Conservation (phyloP, 23 red algal genomes). For the Gracilaria caudata region DNA sequence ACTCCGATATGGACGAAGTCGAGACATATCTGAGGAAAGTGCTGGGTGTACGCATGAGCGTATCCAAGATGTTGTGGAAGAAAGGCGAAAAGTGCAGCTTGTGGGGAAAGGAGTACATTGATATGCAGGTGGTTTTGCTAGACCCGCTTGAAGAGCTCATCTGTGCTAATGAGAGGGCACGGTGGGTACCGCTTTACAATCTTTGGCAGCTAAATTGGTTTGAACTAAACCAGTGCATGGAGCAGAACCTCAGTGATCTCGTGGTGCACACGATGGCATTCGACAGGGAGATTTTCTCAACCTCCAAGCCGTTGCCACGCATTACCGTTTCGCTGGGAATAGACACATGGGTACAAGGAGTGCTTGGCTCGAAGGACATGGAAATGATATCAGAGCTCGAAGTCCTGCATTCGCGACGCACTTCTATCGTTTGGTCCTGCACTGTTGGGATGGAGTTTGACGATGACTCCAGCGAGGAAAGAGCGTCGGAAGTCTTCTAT, state of each 20-base stretch:
- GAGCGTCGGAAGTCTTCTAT: neutral
- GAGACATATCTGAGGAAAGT: conserved; percentile 8
- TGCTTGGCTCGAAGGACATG: neutral
- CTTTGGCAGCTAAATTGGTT: conserved; percentile 14
- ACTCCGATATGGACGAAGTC: neutral
- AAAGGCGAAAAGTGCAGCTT: neutral
- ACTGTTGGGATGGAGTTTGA: neutral
- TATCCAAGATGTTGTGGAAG: neutral
- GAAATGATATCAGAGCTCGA: conserved; percentile 1
- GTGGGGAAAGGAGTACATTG: neutral
- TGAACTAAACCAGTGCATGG: neutral
- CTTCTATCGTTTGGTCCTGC: neutral
- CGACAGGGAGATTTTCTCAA: neutral
- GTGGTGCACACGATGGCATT: neutral
- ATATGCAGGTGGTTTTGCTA: conserved; percentile 4
- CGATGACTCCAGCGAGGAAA: neutral
- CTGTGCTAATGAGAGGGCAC: neutral
- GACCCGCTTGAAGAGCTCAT: neutral
- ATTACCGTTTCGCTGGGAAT: neutral
- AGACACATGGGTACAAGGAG: neutral
- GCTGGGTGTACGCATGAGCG: neutral
- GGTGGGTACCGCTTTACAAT: neutral
- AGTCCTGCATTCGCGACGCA: neutral
- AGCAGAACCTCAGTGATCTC: neutral
- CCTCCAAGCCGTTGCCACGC: neutral